Evolutionary conservation across 2,329 filamentous ascomycete species (phyloP).

Genomic region (Didymella glomerata): DNA sequence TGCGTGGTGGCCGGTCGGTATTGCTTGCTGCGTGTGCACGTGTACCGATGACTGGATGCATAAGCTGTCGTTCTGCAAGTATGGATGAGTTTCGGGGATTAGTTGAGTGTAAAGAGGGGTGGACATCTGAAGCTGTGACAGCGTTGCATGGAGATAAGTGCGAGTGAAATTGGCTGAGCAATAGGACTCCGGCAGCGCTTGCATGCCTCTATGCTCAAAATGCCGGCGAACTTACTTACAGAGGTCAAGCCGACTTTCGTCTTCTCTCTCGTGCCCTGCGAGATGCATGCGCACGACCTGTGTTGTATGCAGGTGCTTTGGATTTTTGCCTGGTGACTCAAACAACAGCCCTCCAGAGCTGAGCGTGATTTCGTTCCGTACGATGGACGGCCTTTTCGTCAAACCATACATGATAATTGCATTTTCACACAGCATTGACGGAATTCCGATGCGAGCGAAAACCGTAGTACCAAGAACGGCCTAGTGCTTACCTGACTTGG

Average conservation of each 20-base stretch:
- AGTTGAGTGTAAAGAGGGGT: not conserved
- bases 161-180: not conserved
- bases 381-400: not conserved
- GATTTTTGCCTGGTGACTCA: not conserved
- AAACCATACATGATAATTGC: not conserved
- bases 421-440: not conserved
- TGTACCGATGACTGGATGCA: not conserved
- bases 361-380: not conserved
- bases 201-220: not conserved
- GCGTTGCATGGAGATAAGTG: not conserved
- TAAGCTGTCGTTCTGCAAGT: not conserved
- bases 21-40: not conserved
- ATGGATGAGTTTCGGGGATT: not conserved
- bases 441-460: not conserved
- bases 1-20: not conserved
- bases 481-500: conserved; percentile 15
- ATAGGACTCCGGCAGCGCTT: not conserved
- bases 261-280: not conserved
- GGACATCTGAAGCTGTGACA: not conserved
- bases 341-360: not conserved
- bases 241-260: not conserved
- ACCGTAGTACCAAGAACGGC: not conserved
- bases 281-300: not conserved
- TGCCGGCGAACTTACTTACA: not conserved
- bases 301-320: not conserved